Conservation (phyloP, 768 basidiomycete species). For the Boletus insuetus region DNA sequence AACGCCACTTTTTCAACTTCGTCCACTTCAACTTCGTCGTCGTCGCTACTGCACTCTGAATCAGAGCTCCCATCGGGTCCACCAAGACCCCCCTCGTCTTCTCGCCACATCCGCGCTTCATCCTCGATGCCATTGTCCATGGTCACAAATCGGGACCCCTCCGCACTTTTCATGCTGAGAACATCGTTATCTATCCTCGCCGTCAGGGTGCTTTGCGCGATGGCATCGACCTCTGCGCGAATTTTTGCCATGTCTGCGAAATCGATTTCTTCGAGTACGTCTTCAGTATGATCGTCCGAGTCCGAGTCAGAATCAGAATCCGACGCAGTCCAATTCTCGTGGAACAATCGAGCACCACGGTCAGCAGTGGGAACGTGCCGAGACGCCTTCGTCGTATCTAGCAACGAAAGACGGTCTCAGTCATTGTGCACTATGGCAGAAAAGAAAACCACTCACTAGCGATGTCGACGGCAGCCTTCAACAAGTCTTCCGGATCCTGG, state of each 20-base stretch:
- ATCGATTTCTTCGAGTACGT: slow-evolving; percentile 58
- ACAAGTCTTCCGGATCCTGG: slow-evolving; percentile 56
- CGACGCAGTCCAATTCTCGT: slow-evolving; percentile 31
- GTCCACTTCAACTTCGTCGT: slow-evolving; percentile 24
- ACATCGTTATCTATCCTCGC: neutral
- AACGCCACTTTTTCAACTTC: slow-evolving; percentile 41
- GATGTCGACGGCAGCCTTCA: slow-evolving; percentile 51
- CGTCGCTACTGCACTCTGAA: slow-evolving; percentile 29
- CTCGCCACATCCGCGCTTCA: slow-evolving; percentile 43
- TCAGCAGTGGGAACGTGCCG: slow-evolving; percentile 73
- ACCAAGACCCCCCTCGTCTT: slow-evolving; percentile 44
- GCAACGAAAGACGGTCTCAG: slow-evolving; percentile 5
- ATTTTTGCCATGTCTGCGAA: slow-evolving; percentile 59
- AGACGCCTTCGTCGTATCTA: slow-evolving; percentile 43
- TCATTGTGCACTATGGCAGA: neutral
- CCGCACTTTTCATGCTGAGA: slow-evolving; percentile 35
- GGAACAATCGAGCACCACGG: slow-evolving; percentile 63
- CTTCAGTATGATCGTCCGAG: slow-evolving; percentile 28
- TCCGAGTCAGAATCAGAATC: slow-evolving; percentile 26
- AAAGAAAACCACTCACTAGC: slow-evolving; percentile 36
- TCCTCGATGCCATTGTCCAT: slow-evolving; percentile 70
- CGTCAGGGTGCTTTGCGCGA: slow-evolving; percentile 5
- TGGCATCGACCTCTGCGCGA: slow-evolving; percentile 38
- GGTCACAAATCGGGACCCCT: slow-evolving; percentile 49
- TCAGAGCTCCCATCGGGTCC: slow-evolving; percentile 23